Base-by-base conservation (phyloP, 2,329 filamentous ascomycete species). In the Acarospora socialis region DNA sequence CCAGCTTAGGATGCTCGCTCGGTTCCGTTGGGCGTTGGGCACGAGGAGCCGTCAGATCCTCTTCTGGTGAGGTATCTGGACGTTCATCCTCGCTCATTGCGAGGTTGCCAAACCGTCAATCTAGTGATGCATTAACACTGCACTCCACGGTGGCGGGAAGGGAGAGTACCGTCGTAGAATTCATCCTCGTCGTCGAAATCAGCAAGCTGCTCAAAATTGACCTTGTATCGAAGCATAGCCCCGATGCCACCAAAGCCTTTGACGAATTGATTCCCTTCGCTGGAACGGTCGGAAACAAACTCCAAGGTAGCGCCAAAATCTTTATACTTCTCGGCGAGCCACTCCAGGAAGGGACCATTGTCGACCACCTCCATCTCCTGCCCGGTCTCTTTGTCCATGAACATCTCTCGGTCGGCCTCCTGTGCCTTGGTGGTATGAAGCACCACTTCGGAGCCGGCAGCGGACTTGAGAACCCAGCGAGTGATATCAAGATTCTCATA, bases 161-260 rank as follows among this genome's bases (percentile, higher is more conserved):
- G 32, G 37, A 37, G n/a, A n/a, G 32, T 45, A 70, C 68, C 73
- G 58, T 81, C 77, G 67, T 92, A 94, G 61, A 87, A 87, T 57
- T 95, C 87, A 60, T 86, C 80, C 56, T 90, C 81, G 57, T 92
- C 86, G 52, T 80, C 75, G 52, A 80, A 70, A 57, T 95, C 90
- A 59, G 79, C 80, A 60, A 98, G 72, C 62, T 98, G 92, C 65
- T 98, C 92, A 65, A 98, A 98, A 69, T 98, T 98, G 69, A 98
- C 83, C 69, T 94, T 94, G 76, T 98, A 98, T 48, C 90, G 84
- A 55, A 98, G 75, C 52, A 98, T 78, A 43, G 87, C 87, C 46
- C 90, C 90, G 49, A 98, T 93, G 53, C 90, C 90, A 77, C 90
- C 90, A 54, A 98, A 98, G 43, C 90, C 90, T 68, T 94, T 95